Evolutionary conservation across 2,329 filamentous ascomycete genomes (phyloP), one percentile per base, ranked within the genome.

Genomic region (Penicillium expansum): DNA sequence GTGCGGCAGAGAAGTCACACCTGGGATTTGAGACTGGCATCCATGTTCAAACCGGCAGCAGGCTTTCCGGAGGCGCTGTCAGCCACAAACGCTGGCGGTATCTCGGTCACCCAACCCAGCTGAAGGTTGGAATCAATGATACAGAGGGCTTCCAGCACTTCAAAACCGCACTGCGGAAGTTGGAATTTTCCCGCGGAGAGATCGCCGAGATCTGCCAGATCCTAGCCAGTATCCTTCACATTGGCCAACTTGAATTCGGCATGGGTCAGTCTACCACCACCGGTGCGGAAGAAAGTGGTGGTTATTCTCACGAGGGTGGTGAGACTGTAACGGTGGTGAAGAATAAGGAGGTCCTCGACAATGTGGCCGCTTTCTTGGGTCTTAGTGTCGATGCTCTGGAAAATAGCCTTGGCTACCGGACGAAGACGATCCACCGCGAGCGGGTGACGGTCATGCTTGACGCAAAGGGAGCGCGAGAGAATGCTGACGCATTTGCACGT

Each of bases 391-490:
- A 85, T 48, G 91, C 96, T 58, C 81, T 99, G 6, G 92, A 99
- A 76, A 87, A 84, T 38, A 96, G 91, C 30, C 80, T 99, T 56
- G 91, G 92, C 3, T 96, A 97, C 80, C 95, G 96, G 78, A 97
- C 92, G 20, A 97, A 96, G 81, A 97, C 94, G 65, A 88, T 99
- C 55, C 90, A 95, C 70, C 89, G 92, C 62, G 94, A 99, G 79
- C 88, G 94, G 53, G 94, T 99, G n/a, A 99, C 94, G 0, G 90
- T 99, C 63, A 96, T 99, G 92, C 83, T 99, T 33, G 94, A 99
- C 70, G 91, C 93, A 7, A 87, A 86, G 56, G 94, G 94, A 38
- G 94, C 94, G 44, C 88, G 92, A 49, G 88, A 86, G 38, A 97
- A 97, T 66, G 94, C 94, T 16, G 92, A 97, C 69, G 94, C 97